A percentile compares a stretch with the other conserved stretches of the same genome.
These are phyloP conservation scores for Neotropicomus parvogracilis DNA, from an alignment of 1,284 basidiomycete genomes.

Conservation along the genomic window DNA sequence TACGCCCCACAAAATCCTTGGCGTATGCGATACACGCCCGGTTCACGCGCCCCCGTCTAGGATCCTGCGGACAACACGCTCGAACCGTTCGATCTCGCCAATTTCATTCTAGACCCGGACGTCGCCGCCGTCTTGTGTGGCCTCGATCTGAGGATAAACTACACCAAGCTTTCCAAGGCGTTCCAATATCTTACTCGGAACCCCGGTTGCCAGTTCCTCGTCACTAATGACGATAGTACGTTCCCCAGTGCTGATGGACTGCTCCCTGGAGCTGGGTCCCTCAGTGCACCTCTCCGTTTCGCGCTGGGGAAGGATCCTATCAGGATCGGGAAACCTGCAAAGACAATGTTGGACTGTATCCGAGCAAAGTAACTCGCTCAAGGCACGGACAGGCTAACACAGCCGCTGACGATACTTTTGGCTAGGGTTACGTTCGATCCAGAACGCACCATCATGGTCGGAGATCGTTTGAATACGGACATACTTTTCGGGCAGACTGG, in stretches of 20 bases:
- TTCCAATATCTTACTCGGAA: slow-evolving; percentile 86
- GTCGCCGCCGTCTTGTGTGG: slow-evolving; percentile 93
- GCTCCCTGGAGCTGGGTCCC: slow-evolving; percentile 81
- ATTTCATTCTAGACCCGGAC: slow-evolving; percentile 69
- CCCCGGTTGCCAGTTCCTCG: slow-evolving; percentile 80
- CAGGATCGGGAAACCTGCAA: slow-evolving; percentile 88
- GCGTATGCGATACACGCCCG: background rate
- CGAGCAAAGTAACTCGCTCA: slow-evolving; percentile 73
- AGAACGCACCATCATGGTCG: slow-evolving; percentile 86
- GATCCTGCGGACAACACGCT: slow-evolving; percentile 81
- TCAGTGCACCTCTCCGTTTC: slow-evolving; percentile 80
- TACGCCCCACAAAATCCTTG: slow-evolving; percentile 37
- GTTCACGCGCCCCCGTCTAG: slow-evolving; percentile 39
- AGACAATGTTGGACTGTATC: slow-evolving; percentile 93
- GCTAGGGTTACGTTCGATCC: slow-evolving; percentile 82
- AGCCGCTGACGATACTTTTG: slow-evolving; percentile 4
- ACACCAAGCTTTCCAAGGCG: slow-evolving; percentile 91
- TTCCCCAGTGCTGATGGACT: slow-evolving; percentile 82
- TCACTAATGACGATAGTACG: slow-evolving; percentile 91
- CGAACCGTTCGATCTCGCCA: slow-evolving; percentile 65
- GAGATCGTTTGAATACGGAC: slow-evolving; percentile 94
- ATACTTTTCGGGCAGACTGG: slow-evolving; percentile 88
- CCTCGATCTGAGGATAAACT: slow-evolving; percentile 77
- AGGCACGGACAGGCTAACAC: background rate
- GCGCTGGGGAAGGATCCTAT: slow-evolving; percentile 72